phyloP scores from a whole-genome alignment of 2,329 filamentous ascomycete species.

The Acarospora socialis region DNA sequence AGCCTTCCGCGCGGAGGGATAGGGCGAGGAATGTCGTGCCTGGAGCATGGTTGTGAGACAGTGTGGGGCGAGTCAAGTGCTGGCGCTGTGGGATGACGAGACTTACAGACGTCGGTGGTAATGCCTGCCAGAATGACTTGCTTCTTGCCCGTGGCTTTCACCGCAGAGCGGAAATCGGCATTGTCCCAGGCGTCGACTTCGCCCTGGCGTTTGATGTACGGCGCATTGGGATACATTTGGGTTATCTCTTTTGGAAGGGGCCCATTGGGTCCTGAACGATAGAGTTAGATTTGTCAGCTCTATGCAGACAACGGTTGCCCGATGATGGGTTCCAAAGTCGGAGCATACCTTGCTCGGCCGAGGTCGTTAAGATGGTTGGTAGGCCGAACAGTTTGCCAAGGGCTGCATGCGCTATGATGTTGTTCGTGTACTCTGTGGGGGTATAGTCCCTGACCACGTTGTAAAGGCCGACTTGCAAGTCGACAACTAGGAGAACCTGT shows the following conservation, averaged over 20 bases:
- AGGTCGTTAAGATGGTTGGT: slow-evolving; percentile 57
- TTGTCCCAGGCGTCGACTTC: slow-evolving; percentile 72
- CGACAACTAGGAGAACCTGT: slow-evolving; percentile 42
- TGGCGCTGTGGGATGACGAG: neutral
- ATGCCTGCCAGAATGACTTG: slow-evolving; percentile 63
- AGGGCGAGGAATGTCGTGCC: slow-evolving; percentile 58
- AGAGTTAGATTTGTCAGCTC: too few species aligned
- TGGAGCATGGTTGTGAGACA: slow-evolving; percentile 12
- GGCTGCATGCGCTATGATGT: slow-evolving; percentile 53
- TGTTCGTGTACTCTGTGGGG: slow-evolving; percentile 48
- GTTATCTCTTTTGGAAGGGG: slow-evolving; percentile 55
- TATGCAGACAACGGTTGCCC: too few species aligned
- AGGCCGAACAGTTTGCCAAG: slow-evolving; percentile 52
- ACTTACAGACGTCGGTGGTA: slow-evolving; percentile 55
- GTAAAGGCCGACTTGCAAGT: slow-evolving; percentile 47
- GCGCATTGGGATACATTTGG: slow-evolving; percentile 51
- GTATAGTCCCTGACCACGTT: slow-evolving; percentile 51
- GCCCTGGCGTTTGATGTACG: slow-evolving; percentile 52
- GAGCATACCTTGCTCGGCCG: slow-evolving; percentile 42
- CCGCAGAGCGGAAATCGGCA: slow-evolving; percentile 48
- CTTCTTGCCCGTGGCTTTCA: slow-evolving; percentile 49
- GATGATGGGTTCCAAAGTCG: neutral
- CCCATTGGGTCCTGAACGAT: slow-evolving; percentile 59
- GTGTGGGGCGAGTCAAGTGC: neutral
- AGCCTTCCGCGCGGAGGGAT: slow-evolving; percentile 56